These are phyloP conservation scores for Ceriops decandra DNA, from an alignment of 345 rosid genomes.

Conservation along the genomic window DNA sequence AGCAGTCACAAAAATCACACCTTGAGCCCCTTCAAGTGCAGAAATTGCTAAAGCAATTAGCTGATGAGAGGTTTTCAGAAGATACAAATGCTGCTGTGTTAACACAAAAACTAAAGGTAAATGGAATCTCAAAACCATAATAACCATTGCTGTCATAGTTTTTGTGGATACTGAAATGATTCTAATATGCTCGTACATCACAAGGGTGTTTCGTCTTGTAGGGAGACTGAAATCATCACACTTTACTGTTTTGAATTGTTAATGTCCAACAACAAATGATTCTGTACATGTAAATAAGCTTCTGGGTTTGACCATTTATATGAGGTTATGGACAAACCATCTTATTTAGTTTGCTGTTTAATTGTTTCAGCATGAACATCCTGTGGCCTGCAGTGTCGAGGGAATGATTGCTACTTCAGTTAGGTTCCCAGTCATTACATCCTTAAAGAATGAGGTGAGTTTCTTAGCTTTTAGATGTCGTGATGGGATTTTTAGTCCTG, in stretches of 20 bases:
- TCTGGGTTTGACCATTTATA: too few species aligned
- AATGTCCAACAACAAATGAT: too few species aligned
- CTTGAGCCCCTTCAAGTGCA: slow-evolving; percentile 56
- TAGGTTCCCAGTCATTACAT: slow-evolving; percentile 39
- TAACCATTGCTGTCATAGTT: not conserved
- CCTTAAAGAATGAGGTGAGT: slow-evolving; percentile 61
- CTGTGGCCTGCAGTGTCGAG: slow-evolving; percentile 36
- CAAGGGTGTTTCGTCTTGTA: too few species aligned
- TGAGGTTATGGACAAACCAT: too few species aligned
- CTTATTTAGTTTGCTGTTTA: too few species aligned
- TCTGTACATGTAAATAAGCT: too few species aligned
- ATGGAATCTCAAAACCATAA: not conserved
- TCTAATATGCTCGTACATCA: too few species aligned
- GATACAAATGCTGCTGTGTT: slow-evolving; percentile 24
- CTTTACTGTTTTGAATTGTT: too few species aligned
- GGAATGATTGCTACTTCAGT: slow-evolving; percentile 36
- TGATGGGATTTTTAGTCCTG: not conserved
- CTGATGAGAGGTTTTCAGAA: slow-evolving; percentile 58
- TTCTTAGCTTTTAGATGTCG: slow-evolving; percentile 7
- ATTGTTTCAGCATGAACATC: slow-evolving; percentile 45
- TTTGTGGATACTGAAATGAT: not conserved
- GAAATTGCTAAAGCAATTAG: slow-evolving; percentile 55
- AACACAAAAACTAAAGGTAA: slow-evolving; percentile 45
- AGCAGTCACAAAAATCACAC: slow-evolving; percentile 64
- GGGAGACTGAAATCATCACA: too few species aligned